A percentile compares a stretch with the other conserved stretches of the same genome.
Conservation (phyloP, 768 basidiomycete genomes). For the Pleurotus sapidus region DNA sequence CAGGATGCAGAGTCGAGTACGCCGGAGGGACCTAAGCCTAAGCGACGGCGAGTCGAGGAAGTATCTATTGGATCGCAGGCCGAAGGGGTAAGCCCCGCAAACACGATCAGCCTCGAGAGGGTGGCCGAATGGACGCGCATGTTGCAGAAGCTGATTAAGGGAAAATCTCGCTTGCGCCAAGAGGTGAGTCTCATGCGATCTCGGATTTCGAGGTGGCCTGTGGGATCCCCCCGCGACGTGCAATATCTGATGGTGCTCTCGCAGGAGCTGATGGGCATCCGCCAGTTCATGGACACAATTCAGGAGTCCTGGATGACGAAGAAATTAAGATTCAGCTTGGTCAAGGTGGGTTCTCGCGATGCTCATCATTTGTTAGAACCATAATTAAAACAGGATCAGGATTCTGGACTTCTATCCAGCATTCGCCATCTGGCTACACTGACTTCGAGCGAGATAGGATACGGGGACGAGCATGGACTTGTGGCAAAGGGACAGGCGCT, state of each 20-base stretch:
- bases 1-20: too few relatives aligned
- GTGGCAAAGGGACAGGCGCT: neutral
- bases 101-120: neutral
- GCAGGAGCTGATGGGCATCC: conserved; percentile 3
- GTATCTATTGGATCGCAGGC: too few relatives aligned
- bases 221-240: too few relatives aligned
- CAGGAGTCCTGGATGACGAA: neutral
- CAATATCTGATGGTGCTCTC: neutral
- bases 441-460: conserved; percentile 6
- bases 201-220: neutral
- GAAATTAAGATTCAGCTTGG: neutral
- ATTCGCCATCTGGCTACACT: conserved; percentile 1
- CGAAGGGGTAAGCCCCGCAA: neutral
- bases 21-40: too few relatives aligned
- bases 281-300: conserved; percentile 8
- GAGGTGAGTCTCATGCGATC: conserved; percentile 9
- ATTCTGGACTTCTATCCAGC: neutral
- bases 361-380: neutral
- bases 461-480: conserved; percentile 5
- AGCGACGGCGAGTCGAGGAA: too few relatives aligned
- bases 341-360: conserved; percentile 7
- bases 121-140: conserved; percentile 2
- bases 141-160: conserved; percentile 14
- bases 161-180: conserved; percentile 7
- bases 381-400: neutral